A percentile compares a stretch with the other conserved stretches of the same genome.
Evolutionary conservation across 2,329 filamentous ascomycete species (phyloP).

Genomic region (Amesomyces nigricolor): DNA sequence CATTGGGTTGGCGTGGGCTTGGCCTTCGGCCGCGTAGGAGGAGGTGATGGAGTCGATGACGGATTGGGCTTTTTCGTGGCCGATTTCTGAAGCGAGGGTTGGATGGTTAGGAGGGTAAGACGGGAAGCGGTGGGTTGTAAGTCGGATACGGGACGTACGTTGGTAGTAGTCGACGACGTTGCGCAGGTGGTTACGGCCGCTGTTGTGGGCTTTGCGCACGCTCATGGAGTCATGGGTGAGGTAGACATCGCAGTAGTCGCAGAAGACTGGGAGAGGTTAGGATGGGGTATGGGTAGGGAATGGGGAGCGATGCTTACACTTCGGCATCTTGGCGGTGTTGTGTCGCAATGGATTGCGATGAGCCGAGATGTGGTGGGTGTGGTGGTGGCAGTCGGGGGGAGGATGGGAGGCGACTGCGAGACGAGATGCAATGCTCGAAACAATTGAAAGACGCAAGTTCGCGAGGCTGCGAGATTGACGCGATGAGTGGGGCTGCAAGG

Average conservation of each 20-base stretch:
- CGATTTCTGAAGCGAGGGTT: constrained; percentile 66
- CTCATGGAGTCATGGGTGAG: constrained; percentile 99
- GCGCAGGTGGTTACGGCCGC: constrained; percentile 89
- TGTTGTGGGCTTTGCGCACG: constrained; percentile 97
- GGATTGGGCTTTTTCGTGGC: constrained; percentile 95
- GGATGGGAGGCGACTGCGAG: neutral
- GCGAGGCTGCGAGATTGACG: constrained; percentile 24
- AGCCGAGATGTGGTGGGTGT: constrained; percentile 12
- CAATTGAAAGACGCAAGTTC: constrained; percentile 2
- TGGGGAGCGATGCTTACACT: constrained; percentile 59
- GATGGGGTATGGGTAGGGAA: constrained; percentile 4
- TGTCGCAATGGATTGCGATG: constrained; percentile 10
- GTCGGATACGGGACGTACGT: constrained; percentile 47
- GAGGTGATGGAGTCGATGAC: constrained; percentile 98
- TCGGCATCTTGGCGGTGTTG: constrained; percentile 61
- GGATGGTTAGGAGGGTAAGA: neutral
- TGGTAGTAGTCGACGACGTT: constrained; percentile 99
- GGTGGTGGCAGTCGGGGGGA: neutral
- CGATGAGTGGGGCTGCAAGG: constrained; percentile 19
- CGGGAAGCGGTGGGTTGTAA: neutral
- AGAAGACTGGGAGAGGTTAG: constrained; percentile 57
- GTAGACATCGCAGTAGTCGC: constrained; percentile 99
- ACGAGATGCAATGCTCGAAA: neutral
- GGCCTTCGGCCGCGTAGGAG: constrained; percentile 91
- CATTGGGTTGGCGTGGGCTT: constrained; percentile 80